A percentile compares a stretch with the other conserved stretches of the same genome.
These are phyloP conservation scores for Fusarium tjaetaba DNA, from an alignment of 2,329 filamentous ascomycete genomes.

Conservation along the genomic window DNA sequence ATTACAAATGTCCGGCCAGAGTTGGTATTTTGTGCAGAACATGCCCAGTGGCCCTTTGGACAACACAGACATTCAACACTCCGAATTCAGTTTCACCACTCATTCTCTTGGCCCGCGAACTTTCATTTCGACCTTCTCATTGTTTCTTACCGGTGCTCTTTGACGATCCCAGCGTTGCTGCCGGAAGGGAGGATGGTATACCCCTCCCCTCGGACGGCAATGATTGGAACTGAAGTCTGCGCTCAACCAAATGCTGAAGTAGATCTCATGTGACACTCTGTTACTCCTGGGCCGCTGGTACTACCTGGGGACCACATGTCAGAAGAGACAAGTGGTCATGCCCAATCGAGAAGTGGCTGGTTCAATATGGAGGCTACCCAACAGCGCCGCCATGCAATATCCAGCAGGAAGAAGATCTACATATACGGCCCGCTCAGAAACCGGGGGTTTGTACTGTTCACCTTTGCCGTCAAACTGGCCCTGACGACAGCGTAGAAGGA, in stretches of 20 bases:
- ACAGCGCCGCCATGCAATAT: neutral
- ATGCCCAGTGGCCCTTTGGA: no score
- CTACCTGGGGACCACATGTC: neutral
- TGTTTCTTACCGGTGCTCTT: neutral
- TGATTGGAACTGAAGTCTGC: no score
- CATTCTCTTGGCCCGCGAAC: neutral
- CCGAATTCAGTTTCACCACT: neutral
- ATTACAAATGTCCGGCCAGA: no score
- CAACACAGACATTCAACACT: neutral
- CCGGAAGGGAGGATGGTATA: neutral
- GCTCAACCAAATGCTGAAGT: neutral
- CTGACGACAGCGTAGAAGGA: neutral
- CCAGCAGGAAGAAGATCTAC: neutral
- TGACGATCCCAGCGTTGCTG: neutral
- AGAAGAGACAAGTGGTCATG: neutral
- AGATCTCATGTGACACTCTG: neutral
- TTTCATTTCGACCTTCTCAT: neutral
- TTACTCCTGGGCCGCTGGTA: neutral
- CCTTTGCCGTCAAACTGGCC: neutral
- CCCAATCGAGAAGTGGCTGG: neutral
- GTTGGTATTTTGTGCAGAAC: no score
- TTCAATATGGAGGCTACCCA: neutral
- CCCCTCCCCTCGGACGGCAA: no score
- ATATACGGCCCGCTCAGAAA: rapidly evolving
- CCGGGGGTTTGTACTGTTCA: neutral